These are phyloP conservation scores for Circinella umbellata DNA, from an alignment of 371 early-diverging fungal genomes.

Conservation along the genomic window DNA sequence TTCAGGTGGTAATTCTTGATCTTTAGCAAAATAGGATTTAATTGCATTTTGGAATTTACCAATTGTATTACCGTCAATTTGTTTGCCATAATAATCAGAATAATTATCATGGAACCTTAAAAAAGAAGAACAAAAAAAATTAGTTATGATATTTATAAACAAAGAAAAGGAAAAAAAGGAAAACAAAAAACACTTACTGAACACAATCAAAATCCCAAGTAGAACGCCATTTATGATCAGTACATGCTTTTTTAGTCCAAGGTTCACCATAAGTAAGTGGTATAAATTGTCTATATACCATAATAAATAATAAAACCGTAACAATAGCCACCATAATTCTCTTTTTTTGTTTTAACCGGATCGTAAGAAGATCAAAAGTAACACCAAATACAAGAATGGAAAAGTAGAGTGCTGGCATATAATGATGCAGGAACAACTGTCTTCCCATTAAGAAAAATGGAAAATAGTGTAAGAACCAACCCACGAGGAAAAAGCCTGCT, in stretches of 20 bases:
- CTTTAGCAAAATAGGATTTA: constrained; percentile 32
- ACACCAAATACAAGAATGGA: constrained; percentile 77
- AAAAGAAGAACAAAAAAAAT: too few species aligned
- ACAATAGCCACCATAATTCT: constrained; percentile 58
- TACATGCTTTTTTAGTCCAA: constrained; percentile 73
- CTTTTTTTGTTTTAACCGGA: constrained; percentile 50
- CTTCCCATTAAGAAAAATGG: constrained; percentile 98
- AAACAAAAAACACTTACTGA: constrained; percentile 31
- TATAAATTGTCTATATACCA: constrained; percentile 69
- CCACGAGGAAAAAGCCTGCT: constrained; percentile 85
- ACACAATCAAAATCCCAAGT: constrained; percentile 76
- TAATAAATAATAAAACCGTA: constrained; percentile 54
- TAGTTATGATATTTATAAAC: background rate
- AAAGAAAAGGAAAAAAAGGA: too few species aligned
- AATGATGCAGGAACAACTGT: constrained; percentile 97
- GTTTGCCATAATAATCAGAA: constrained; percentile 22
- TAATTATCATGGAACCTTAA: constrained; percentile 45
- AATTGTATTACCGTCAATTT: constrained; percentile 19
- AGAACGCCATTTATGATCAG: constrained; percentile 77
- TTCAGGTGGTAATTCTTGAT: constrained; percentile 35
- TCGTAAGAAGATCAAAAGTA: constrained; percentile 80
- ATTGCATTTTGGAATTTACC: constrained; percentile 41
- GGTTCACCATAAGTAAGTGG: constrained; percentile 87
- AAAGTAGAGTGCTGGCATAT: constrained; percentile 93
- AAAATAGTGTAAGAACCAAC: constrained; percentile 93